Conservation (phyloP, 768 basidiomycete genomes). For the Russula virescens region DNA sequence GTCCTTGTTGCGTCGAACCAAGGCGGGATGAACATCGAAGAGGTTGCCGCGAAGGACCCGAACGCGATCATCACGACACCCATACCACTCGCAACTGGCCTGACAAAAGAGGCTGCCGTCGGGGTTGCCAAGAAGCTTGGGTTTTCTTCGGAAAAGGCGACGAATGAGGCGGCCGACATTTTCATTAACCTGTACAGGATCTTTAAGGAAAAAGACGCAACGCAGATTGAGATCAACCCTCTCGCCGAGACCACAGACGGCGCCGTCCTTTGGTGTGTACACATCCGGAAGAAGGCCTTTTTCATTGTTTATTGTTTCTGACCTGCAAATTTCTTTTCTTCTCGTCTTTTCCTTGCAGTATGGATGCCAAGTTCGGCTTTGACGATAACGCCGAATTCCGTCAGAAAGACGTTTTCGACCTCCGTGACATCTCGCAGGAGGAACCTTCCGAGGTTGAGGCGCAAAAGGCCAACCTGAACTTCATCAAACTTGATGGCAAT, state of each 20-base stretch:
- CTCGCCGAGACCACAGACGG: slow-evolving; percentile 91
- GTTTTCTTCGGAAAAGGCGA: slow-evolving; percentile 64
- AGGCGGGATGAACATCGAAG: slow-evolving; percentile 99
- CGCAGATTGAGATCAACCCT: slow-evolving; percentile 99
- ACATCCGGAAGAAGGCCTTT: background rate
- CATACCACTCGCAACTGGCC: slow-evolving; percentile 77
- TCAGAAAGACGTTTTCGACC: slow-evolving; percentile 79
- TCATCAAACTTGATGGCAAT: slow-evolving; percentile 97
- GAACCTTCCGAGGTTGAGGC: slow-evolving; percentile 97
- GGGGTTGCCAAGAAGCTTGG: slow-evolving; percentile 86
- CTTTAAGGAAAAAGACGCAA: slow-evolving; percentile 98
- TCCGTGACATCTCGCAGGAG: slow-evolving; percentile 92
- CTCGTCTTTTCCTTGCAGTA: slow-evolving; percentile 49
- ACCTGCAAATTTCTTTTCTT: no score
- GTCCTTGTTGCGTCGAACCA: slow-evolving; percentile 92
- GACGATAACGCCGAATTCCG: slow-evolving; percentile 99
- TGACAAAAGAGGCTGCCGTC: slow-evolving; percentile 66
- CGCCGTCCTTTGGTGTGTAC: slow-evolving; percentile 78
- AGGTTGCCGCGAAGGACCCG: slow-evolving; percentile 95
- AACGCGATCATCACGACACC: slow-evolving; percentile 92
- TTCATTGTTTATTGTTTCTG: no score
- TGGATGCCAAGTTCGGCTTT: slow-evolving; percentile 99
- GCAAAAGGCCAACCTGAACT: slow-evolving; percentile 92
- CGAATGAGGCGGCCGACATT: slow-evolving; percentile 84
- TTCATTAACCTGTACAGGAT: slow-evolving; percentile 93